A percentile compares a stretch with the other conserved stretches of the same genome.
Evolutionary conservation across 176 grass and related monocot species (phyloP).

Genomic region (Miscanthus lutarioriparius): DNA sequence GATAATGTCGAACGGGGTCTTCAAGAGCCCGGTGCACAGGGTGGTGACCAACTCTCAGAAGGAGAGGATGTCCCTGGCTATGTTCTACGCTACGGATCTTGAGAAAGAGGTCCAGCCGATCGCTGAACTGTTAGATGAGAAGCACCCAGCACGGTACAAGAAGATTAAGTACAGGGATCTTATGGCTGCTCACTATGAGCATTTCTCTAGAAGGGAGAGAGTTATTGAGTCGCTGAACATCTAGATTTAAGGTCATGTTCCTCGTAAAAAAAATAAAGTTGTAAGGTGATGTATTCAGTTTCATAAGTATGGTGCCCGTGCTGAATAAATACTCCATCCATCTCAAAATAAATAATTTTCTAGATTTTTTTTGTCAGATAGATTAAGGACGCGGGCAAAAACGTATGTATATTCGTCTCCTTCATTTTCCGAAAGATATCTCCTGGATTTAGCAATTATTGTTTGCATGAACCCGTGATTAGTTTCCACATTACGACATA

Average conservation of each 20-base stretch:
- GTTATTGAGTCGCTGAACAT: constrained; percentile 34
- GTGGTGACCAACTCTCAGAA: constrained; percentile 37
- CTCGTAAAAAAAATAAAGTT: too few species aligned
- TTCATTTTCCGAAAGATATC: too few species aligned
- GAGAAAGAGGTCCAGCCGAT: constrained; percentile 42
- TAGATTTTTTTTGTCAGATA: too few species aligned
- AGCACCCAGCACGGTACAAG: constrained; percentile 36
- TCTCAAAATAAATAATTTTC: too few species aligned
- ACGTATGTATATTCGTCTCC: too few species aligned
- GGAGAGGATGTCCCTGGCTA: constrained; percentile 46
- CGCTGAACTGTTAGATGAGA: constrained; percentile 23
- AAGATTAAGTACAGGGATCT: constrained; percentile 38
- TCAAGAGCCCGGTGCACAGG: constrained; percentile 47
- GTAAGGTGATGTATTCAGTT: too few species aligned
- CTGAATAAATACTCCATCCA: too few species aligned
- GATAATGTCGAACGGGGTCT: constrained; percentile 62
- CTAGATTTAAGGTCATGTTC: not conserved
- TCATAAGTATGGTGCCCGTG: too few species aligned
- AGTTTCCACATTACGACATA: too few species aligned
- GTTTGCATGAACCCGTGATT: too few species aligned
- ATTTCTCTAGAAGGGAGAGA: constrained; percentile 12
- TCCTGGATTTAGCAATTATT: too few species aligned
- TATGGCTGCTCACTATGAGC: not conserved
- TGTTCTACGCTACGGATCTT: constrained; percentile 41
- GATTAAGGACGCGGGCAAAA: too few species aligned